phyloP scores from a whole-genome alignment of 768 basidiomycete genomes.

The Lactarius psammicola region DNA sequence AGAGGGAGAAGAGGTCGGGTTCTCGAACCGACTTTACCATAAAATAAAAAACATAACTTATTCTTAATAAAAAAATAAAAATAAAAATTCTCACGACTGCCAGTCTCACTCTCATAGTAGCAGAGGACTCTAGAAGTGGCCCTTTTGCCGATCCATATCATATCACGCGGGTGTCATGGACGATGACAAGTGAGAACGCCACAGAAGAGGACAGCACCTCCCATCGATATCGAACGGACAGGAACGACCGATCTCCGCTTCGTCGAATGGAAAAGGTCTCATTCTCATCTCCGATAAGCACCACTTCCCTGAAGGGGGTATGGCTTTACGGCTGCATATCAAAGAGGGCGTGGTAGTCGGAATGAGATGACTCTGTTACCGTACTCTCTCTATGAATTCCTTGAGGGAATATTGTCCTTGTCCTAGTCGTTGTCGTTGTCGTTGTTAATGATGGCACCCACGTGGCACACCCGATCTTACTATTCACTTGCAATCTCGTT shows the following conservation, averaged over 20 bases:
- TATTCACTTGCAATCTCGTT: not conserved
- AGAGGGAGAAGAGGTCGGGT: constrained; percentile 7
- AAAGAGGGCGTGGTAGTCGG: constrained; percentile 3
- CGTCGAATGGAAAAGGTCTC: constrained; percentile 6
- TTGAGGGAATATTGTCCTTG: not conserved
- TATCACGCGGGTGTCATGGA: constrained; percentile 18
- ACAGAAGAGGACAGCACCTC: not conserved
- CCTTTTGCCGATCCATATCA: constrained; percentile 3
- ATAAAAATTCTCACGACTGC: not conserved
- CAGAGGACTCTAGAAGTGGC: not conserved
- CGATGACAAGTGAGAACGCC: constrained; percentile 11
- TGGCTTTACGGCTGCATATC: not conserved
- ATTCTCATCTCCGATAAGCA: constrained; percentile 19
- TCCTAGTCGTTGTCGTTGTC: not conserved
- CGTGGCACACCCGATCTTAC: not conserved
- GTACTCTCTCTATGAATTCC: not conserved
- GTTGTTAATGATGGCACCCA: not conserved
- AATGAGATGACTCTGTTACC: not conserved
- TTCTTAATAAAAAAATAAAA: not conserved
- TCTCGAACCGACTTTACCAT: not conserved
- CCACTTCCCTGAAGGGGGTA: not conserved
- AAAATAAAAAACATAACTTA: not conserved
- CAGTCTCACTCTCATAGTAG: not conserved
- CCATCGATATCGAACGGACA: constrained; percentile 23
- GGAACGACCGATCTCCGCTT: constrained; percentile 6